A percentile compares a stretch with the other conserved stretches of the same genome.
Conservation (phyloP, 495 filamentous ascomycete species). For the Astrocystis sublimbata region DNA sequence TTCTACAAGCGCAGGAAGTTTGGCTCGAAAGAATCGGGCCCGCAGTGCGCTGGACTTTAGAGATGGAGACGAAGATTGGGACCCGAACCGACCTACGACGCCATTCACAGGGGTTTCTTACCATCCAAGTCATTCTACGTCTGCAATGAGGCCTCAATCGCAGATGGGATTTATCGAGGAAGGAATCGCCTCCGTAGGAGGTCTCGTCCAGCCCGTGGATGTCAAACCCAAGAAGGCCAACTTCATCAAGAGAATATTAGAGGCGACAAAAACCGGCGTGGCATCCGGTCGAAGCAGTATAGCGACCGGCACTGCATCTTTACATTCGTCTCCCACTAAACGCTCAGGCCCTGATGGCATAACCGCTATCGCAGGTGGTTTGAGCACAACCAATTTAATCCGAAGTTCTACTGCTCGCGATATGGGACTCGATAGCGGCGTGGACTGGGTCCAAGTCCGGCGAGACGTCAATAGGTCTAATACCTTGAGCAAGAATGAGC, state of each 20-base stretch:
- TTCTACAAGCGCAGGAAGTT: conserved; percentile 91
- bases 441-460: conserved; percentile 95
- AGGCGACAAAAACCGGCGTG: conserved; percentile 90
- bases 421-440: conserved; percentile 62
- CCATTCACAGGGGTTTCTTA: conserved; percentile 77
- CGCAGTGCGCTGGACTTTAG: conserved; percentile 56
- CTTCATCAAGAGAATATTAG: conserved; percentile 95
- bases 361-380: conserved; percentile 56
- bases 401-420: conserved; percentile 63
- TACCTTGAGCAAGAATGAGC: conserved; percentile 85
- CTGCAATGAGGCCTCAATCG: conserved; percentile 47
- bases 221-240: conserved; percentile 82
- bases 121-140: conserved; percentile 74
- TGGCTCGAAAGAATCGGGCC: conserved; percentile 68
- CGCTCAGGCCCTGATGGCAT: conserved; percentile 41
- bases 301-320: conserved; percentile 55
- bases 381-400: conserved; percentile 31
- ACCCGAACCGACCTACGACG: conserved; percentile 62
- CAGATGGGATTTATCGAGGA: conserved; percentile 50
- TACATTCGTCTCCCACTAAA: conserved; percentile 29
- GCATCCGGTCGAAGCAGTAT: conserved; percentile 88
- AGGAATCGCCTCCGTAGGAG: conserved; percentile 63
- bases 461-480: conserved; percentile 95
- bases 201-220: conserved; percentile 66
- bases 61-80: conserved; percentile 47